Evolutionary conservation across 1,284 basidiomycete genomes (phyloP).

Genomic region (Cerioporus squamosus): DNA sequence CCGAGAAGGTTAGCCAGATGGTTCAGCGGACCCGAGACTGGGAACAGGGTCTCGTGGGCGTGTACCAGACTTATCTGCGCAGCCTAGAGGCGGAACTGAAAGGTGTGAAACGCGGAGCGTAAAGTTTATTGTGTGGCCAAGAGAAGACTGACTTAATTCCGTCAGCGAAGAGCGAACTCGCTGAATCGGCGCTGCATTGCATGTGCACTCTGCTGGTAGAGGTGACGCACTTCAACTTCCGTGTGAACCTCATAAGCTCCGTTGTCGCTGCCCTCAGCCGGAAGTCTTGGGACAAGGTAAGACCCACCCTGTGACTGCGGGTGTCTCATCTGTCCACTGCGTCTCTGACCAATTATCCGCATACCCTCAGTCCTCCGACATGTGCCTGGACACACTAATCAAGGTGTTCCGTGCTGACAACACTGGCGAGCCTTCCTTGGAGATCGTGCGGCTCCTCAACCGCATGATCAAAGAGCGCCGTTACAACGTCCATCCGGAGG

Average conservation of each 20-base stretch:
- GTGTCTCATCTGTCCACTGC: not conserved
- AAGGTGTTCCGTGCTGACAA: conserved; percentile 82
- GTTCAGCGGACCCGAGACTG: conserved; percentile 91
- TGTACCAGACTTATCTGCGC: conserved; percentile 91
- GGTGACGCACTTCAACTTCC: conserved; percentile 97
- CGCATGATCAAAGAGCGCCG: conserved; percentile 96
- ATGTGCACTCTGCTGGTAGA: conserved; percentile 87
- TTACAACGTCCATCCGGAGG: conserved; percentile 89
- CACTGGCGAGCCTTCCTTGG: conserved; percentile 82
- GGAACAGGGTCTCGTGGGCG: conserved; percentile 92
- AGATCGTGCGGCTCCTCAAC: conserved; percentile 89
- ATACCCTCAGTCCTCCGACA: conserved; percentile 66
- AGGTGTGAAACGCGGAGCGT: conserved; percentile 49
- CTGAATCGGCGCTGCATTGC: conserved; percentile 76
- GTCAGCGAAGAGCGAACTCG: conserved; percentile 74
- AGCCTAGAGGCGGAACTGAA: conserved; percentile 87
- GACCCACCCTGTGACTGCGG: conserved; percentile 23
- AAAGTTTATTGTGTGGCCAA: not conserved
- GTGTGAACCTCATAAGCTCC: conserved; percentile 89
- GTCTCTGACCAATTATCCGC: conserved; percentile 1
- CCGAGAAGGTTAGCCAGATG: conserved; percentile 94
- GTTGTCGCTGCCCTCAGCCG: conserved; percentile 86
- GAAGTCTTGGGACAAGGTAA: conserved; percentile 86
- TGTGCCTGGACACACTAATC: conserved; percentile 83
- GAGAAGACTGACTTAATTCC: conserved; percentile 24